Base-by-base conservation (phyloP, 441 rosid species). In the Flueggea neowawraea region DNA sequence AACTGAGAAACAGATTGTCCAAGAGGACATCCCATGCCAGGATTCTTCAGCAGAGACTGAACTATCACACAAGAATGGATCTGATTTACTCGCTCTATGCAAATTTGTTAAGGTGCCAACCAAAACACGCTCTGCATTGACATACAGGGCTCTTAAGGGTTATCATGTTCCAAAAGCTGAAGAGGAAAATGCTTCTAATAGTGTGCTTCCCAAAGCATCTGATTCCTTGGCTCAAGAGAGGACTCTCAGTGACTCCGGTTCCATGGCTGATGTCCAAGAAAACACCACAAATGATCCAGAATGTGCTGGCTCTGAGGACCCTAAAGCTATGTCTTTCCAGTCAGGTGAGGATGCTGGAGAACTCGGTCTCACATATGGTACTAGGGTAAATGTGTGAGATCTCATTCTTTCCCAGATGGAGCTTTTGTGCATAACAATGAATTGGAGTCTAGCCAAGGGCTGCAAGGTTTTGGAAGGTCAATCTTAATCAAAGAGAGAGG, bases 71-170 rank as follows among this genome's bases (percentile, higher is more conserved):
- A 80, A 84, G 70, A 79, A 68, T 63, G 72, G 61, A 60, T 55
- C 81, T 76, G 89, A 81, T 82, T 81, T 94, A 73, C 78, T 84
- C 28, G 61, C 82, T 47, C 73, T 86, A 36, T 86, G 99, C 77
- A 94, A 83, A 62, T 86, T 94, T 65, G 79, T 78, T 61, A 94
- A 94, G 73, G 79, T 94, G 65, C 95, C 96, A 54, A 94, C 95
- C 16, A 94, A 73, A 80, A 86, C 74, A 6, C 96, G 97, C 52
- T 87, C 99, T 68, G 82, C 96, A 62, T 69, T 89, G 75, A 73
- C 80, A 39, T 68, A 52, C 39, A 87, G 79, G 72, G 73, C 58
- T 52, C 43, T 74, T 58, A 89, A 81, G 78, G 73, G 56, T 62
- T 76, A 78, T 51, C 52, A 65, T 32, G 66, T 78, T 77, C 68